These are phyloP conservation scores for Phaeosphaeria sp. DNA, from an alignment of 2,329 filamentous ascomycete genomes.

Conservation along the genomic window DNA sequence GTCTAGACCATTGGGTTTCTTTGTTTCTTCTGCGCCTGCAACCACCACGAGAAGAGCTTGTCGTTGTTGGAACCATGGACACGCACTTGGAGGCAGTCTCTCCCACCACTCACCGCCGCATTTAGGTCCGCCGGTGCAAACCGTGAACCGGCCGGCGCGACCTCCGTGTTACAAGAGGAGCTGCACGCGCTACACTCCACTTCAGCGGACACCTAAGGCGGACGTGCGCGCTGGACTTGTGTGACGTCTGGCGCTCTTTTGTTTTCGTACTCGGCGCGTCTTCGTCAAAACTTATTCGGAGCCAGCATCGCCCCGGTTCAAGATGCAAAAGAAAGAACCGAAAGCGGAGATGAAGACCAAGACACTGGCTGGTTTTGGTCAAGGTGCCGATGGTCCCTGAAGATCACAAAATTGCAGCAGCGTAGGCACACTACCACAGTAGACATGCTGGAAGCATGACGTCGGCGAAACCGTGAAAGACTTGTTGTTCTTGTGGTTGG, in stretches of 20 bases:
- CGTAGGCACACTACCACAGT: not conserved
- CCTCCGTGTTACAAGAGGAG: slow-evolving; percentile 2
- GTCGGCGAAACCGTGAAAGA: slow-evolving; percentile 5
- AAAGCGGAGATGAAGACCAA: slow-evolving; percentile 12
- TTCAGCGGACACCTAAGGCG: not conserved
- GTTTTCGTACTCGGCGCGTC: slow-evolving; percentile 11
- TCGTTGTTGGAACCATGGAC: not conserved
- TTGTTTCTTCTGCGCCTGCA: not conserved
- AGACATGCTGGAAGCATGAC: slow-evolving; percentile 20
- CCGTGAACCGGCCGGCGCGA: not conserved
- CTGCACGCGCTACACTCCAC: slow-evolving; percentile 4
- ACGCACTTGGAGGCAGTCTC: not conserved
- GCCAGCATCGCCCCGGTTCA: slow-evolving; percentile 7
- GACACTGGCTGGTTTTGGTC: slow-evolving; percentile 2
- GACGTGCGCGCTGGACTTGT: not conserved
- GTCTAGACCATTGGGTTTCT: not conserved
- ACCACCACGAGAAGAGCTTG: not conserved
- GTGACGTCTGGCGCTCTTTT: slow-evolving; percentile 8
- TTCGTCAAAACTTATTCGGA: slow-evolving; percentile 16
- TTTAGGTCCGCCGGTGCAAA: not conserved
- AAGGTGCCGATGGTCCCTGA: slow-evolving; percentile 13
- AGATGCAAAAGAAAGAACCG: slow-evolving; percentile 3
- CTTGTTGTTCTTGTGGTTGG: not conserved
- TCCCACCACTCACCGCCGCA: not conserved
- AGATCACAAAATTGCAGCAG: slow-evolving; percentile 22